A percentile compares a stretch with the other conserved stretches of the same genome.
Conservation (phyloP, 2,329 filamentous ascomycete genomes). For the Talaromyces pinophilus region DNA sequence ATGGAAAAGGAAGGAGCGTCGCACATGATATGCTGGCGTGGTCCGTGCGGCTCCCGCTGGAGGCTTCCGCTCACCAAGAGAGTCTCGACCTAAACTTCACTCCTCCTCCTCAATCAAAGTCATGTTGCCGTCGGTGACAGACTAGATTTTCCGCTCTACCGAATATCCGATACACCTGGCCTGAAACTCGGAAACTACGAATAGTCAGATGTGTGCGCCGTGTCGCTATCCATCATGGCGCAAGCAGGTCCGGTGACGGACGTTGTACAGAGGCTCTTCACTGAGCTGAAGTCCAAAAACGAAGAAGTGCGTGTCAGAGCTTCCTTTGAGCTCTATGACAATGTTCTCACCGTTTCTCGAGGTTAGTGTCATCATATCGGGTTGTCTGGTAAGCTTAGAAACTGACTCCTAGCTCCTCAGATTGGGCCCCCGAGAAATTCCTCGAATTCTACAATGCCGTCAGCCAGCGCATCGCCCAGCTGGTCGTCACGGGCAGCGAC, state of each 20-base stretch:
- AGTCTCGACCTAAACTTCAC: conserved; percentile 11
- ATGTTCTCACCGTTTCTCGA: conserved; percentile 49
- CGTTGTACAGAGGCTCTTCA: conserved; percentile 57
- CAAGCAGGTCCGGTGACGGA: conserved; percentile 50
- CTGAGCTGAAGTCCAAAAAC: conserved; percentile 60
- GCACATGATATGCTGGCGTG: conserved; percentile 10
- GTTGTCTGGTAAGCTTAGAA: conserved; percentile 8
- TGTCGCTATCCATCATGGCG: conserved; percentile 46
- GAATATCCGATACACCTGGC: no score
- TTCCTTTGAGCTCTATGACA: conserved; percentile 51
- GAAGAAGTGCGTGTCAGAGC: conserved; percentile 52
- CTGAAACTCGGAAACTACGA: not conserved
- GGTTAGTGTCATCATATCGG: conserved; percentile 34
- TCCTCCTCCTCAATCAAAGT: conserved; percentile 1
- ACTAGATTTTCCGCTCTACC: not conserved
- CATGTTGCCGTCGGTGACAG: conserved; percentile 7
- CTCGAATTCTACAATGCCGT: conserved; percentile 67
- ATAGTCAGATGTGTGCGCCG: conserved; percentile 23
- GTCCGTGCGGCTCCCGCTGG: conserved; percentile 18
- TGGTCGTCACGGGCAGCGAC: conserved; percentile 84
- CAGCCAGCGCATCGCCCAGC: conserved; percentile 64
- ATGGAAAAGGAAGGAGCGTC: not conserved
- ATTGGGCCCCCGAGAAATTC: conserved; percentile 80
- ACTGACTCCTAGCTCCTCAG: conserved; percentile 46
- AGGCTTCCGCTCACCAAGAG: not conserved